phyloP scores from a whole-genome alignment of 352 stramenopile genomes.

The Elongisporangium undulatum region DNA sequence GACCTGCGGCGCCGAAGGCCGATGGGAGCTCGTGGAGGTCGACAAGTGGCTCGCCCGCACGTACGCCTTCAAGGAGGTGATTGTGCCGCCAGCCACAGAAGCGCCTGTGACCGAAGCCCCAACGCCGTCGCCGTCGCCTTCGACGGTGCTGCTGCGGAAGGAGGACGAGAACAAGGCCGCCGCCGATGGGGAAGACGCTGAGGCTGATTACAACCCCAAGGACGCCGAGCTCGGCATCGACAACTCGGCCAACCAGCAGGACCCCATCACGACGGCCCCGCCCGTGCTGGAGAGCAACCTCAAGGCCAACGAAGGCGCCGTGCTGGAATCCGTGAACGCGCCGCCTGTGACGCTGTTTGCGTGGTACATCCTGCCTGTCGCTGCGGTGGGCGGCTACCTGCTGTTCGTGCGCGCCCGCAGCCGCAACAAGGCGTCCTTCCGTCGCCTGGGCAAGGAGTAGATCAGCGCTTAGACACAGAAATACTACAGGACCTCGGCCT shows the following conservation, averaged over 20 bases:
- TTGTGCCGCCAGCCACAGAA: constrained; percentile 23
- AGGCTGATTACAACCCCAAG: constrained; percentile 53
- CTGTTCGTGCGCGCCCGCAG: constrained; percentile 51
- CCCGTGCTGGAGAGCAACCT: constrained; percentile 20
- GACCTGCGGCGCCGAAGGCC: constrained; percentile 53
- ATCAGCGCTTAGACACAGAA: neutral
- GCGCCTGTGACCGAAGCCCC: constrained; percentile 8
- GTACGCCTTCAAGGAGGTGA: constrained; percentile 61
- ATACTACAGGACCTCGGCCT: too few relatives aligned
- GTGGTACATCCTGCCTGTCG: constrained; percentile 77
- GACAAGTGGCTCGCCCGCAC: constrained; percentile 70
- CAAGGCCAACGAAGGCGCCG: constrained; percentile 22
- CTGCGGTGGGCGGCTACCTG: constrained; percentile 58
- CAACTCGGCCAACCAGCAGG: constrained; percentile 55
- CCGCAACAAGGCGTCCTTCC: constrained; percentile 25
- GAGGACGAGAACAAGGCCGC: constrained; percentile 8
- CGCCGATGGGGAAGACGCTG: constrained; percentile 14
- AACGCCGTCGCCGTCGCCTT: constrained; percentile 1
- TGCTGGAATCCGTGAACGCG: constrained; percentile 35
- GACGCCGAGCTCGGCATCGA: constrained; percentile 62
- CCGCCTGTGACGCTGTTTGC: constrained; percentile 69
- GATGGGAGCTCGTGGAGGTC: constrained; percentile 64
- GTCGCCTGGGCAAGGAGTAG: neutral
- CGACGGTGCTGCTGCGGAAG: constrained; percentile 14
- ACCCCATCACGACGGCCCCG: constrained; percentile 20